Evolutionary conservation across 2,329 filamentous ascomycete genomes (phyloP).

Genomic region (Fonsecaea pedrosoi): DNA sequence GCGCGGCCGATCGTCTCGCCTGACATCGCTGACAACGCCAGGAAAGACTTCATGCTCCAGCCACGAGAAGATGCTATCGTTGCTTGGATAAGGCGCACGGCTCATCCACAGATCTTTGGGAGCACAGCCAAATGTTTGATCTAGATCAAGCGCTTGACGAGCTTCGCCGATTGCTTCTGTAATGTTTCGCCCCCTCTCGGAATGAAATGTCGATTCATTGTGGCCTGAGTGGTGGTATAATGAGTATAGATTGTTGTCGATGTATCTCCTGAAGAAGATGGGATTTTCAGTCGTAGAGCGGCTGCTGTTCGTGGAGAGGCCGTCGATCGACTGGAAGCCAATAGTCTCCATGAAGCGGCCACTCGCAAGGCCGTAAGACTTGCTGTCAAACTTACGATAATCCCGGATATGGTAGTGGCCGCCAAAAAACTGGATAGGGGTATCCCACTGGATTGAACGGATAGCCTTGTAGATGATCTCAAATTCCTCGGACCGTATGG

Average conservation of each 20-base stretch:
- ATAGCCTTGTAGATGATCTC: constrained; percentile 79
- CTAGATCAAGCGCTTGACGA: constrained; percentile 73
- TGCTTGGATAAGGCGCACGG: constrained; percentile 73
- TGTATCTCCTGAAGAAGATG: constrained; percentile 79
- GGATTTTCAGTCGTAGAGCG: constrained; percentile 46
- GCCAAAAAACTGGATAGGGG: constrained; percentile 88
- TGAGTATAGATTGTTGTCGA: constrained; percentile 91
- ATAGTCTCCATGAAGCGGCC: constrained; percentile 95
- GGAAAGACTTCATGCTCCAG: constrained; percentile 78
- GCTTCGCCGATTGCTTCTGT: constrained; percentile 72
- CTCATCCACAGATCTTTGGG: constrained; percentile 82
- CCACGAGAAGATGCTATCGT: constrained; percentile 81
- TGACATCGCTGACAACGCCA: constrained; percentile 64
- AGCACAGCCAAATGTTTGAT: constrained; percentile 80
- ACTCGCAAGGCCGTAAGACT: constrained; percentile 79
- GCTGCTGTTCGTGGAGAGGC: constrained; percentile 57
- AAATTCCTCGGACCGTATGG: constrained; percentile 80
- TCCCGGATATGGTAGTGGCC: constrained; percentile 91
- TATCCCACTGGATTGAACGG: constrained; percentile 75
- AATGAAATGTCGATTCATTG: constrained; percentile 75
- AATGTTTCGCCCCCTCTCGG: constrained; percentile 74
- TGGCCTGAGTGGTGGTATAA: constrained; percentile 80
- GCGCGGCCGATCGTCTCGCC: constrained; percentile 66
- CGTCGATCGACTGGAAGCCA: constrained; percentile 87
- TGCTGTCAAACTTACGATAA: constrained; percentile 77